Base-by-base conservation (phyloP, 805 yeast species). In the Wickerhamiella galacta region DNA sequence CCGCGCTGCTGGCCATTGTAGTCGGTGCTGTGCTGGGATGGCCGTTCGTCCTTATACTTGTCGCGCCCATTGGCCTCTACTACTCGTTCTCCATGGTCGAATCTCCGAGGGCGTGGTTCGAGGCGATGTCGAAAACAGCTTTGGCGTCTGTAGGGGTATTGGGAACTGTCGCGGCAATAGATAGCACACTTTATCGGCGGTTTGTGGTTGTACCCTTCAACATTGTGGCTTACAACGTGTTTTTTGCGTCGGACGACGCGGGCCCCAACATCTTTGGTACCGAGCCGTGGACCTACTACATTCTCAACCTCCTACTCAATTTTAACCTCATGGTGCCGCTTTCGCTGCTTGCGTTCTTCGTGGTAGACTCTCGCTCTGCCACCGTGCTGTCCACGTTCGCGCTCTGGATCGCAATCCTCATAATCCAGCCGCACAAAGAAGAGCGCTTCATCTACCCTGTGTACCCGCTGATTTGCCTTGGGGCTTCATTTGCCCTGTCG, bases 231-330 rank as follows among this genome's bases (percentile, higher is more conserved):
- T 87, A 87, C 55, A 85, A 87, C 47, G 94, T 85, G 2, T 56
- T 75, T 36, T 52, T 62, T 48, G 72, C 92, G 0, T 60, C 63
- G 36, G 78, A 70, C 26, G 66, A 66, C 5, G 63, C 80, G 17
- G 95, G 95, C 0, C 95, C 95, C 1, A 75, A 79, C 38, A 82
- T 87, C 16, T 87, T 83, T 55, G 95, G 95, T 18, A 68, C 68
- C 4, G 95, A 85, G 52, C 81, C 90, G 10, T 61, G 76, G 56
- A 49, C 58, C 22, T 87, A 79, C 52, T 87, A 87, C 47, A 40
- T 71, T 8, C 48, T 64, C 37, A 83, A 85, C 47, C 55, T 87
- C 30, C 37, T 72, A 3, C 57, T 87, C 37, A 87, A 85, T 53
- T 83, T 82, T 63, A 78, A 78, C 57, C 39, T 64, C 20, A 52